Base-by-base conservation (phyloP, 2,329 filamentous ascomycete species). In the Spiromastix sp. region DNA sequence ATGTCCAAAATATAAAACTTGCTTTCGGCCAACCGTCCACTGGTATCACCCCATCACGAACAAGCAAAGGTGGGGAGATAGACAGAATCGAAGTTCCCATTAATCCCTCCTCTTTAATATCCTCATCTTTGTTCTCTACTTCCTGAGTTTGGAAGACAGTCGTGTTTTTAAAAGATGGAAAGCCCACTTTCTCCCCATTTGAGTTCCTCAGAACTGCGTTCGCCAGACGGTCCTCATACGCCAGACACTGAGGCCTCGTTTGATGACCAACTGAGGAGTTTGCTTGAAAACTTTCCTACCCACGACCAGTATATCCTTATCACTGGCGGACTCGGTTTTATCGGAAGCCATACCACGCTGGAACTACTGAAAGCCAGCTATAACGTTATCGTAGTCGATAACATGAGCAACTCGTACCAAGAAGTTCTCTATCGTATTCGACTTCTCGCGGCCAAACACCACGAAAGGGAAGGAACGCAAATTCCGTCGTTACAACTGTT, bases 401-500 rank as follows among this genome's bases (percentile, higher is more conserved):
- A 63, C 35, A 48, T 63, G 32, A 59, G 55, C 49, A 63, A 63
- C 39, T 51, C 55, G 19, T 61, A 56, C 37, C 47, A 50, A 22
- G 42, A 47, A 30, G 57, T 61, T 21, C 45, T 61, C 35, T 48
- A 57, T 34, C 51, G 56, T 32, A 55, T 63, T 46, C 43, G 49
- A 11, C 36, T 42, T 7, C 40, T 61, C 22, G 57, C 59, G 5
- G 44, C 47, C 5, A 45, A 48, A 30, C 48, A 56, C 39, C 67
- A 63, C 44, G 50, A 55, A 15, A 43, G 55, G 12, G 51, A 58
- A 16, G 57, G 59, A 24, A 58, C 51, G 19, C 46, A 50, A 11
- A 61, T 66, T 49, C 68, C 69, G 4, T 49, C 56, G 5, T 44
- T 70, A 31, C 55, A 64, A 33, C 57, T 71, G 39, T 63, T 66